A percentile compares a stretch with the other conserved stretches of the same genome.
phyloP scores from a whole-genome alignment of 140 eudicot genomes.

The Bidens hawaiensis region DNA sequence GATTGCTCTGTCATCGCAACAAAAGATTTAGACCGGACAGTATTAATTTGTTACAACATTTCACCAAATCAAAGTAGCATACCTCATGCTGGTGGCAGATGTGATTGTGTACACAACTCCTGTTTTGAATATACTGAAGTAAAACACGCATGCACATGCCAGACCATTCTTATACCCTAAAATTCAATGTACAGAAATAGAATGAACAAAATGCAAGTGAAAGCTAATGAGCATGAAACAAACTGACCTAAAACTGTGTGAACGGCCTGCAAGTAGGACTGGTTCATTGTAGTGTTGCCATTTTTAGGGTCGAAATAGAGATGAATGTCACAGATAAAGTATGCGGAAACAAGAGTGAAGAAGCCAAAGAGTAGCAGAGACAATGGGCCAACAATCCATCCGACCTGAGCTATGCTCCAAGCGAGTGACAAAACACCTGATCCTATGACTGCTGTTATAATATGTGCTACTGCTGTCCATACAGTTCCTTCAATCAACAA shows the following conservation, averaged over 20 bases:
- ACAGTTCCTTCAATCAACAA: background rate
- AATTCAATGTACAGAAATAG: conserved; percentile 3
- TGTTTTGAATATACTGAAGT: conserved; percentile 41
- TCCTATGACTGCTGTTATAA: background rate
- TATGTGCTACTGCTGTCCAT: background rate
- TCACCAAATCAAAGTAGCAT: conserved; percentile 14
- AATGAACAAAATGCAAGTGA: conserved; percentile 1
- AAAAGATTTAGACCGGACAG: background rate
- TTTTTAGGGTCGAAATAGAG: conserved; percentile 41
- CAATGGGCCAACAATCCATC: conserved; percentile 83
- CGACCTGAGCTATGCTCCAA: conserved; percentile 86
- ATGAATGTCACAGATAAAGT: conserved; percentile 48
- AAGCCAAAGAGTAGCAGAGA: conserved; percentile 42
- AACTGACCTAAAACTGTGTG: conserved; percentile 48
- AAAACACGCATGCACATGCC: conserved; percentile 42
- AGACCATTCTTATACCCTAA: conserved; percentile 50
- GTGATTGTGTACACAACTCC: conserved; percentile 44
- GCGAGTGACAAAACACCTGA: conserved; percentile 80
- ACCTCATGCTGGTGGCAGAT: conserved; percentile 33
- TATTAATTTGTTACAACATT: conserved; percentile 9
- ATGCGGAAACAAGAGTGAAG: conserved; percentile 46
- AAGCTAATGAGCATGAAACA: background rate
- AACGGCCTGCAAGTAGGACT: conserved; percentile 60
- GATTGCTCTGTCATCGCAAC: conserved; percentile 45
- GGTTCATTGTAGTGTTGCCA: conserved; percentile 41